phyloP scores from a whole-genome alignment of 2,329 filamentous ascomycete species.

The Nothomitra cinnamomea region DNA sequence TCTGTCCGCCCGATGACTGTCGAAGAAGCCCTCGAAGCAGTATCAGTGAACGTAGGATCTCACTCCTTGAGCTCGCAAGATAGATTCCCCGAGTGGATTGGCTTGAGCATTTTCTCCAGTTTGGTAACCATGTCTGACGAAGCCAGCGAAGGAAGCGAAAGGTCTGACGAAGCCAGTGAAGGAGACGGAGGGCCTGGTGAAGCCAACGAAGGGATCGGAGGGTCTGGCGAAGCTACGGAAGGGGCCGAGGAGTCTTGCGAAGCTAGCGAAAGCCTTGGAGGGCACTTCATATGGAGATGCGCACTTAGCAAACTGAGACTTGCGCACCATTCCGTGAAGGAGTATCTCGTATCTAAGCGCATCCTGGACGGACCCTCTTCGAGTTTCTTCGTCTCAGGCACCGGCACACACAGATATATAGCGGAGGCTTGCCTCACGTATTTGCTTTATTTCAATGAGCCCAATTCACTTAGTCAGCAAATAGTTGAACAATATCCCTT shows the following conservation, averaged over 20 bases:
- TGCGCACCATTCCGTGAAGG: slow-evolving; percentile 5
- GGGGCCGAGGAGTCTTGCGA: too few relatives aligned
- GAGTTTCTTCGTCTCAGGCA: not conserved
- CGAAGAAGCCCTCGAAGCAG: not conserved
- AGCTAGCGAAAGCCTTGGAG: too few relatives aligned
- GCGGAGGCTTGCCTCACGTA: slow-evolving; percentile 2
- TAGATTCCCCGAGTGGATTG: not conserved
- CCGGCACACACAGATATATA: slow-evolving; percentile 1
- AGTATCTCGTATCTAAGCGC: slow-evolving; percentile 2
- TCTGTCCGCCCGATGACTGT: not conserved
- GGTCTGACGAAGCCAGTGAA: too few relatives aligned
- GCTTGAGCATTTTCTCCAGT: not conserved
- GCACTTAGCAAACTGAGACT: slow-evolving; percentile 1
- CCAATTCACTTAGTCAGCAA: not conserved
- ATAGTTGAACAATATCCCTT: not conserved
- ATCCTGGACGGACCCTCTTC: not conserved
- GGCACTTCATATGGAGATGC: too few relatives aligned
- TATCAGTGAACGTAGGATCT: slow-evolving; percentile 11
- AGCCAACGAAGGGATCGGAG: too few relatives aligned
- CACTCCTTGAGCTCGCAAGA: slow-evolving; percentile 4
- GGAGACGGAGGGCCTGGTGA: too few relatives aligned
- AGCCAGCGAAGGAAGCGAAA: too few relatives aligned
- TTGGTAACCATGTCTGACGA: not conserved
- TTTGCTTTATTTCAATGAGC: slow-evolving; percentile 1
- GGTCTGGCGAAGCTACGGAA: too few relatives aligned